A percentile compares a stretch with the other conserved stretches of the same genome.
Conservation (phyloP, 805 yeast genomes). For the Saccharomycopsis fibuligera region DNA sequence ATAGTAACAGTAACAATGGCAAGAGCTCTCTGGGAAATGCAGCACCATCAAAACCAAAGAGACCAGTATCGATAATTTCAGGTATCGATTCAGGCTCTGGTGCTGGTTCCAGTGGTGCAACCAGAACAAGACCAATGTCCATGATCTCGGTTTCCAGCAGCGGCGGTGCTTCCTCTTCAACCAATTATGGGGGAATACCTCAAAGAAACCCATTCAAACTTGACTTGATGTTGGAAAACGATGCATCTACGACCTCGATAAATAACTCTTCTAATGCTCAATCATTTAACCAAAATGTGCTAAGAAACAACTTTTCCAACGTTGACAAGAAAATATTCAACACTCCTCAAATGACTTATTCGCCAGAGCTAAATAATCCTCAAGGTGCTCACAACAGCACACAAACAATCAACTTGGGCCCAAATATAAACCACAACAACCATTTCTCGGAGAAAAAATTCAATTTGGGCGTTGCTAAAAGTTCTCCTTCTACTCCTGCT, state of each 20-base stretch:
- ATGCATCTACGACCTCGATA: slow-evolving; percentile 8
- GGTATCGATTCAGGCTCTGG: slow-evolving; percentile 1
- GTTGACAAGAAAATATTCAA: slow-evolving; percentile 20
- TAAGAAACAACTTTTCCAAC: slow-evolving; percentile 10
- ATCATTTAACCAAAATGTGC: slow-evolving; percentile 11
- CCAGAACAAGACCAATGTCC: slow-evolving; percentile 15
- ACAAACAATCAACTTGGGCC: slow-evolving; percentile 12
- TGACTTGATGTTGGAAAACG: slow-evolving; percentile 14
- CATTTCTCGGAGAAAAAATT: slow-evolving; percentile 8
- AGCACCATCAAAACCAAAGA: slow-evolving; percentile 8
- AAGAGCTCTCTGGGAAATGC: neutral
- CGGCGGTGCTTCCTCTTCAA: neutral
- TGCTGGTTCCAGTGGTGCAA: neutral
- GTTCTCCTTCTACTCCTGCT: neutral
- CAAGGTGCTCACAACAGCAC: neutral
- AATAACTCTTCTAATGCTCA: slow-evolving; percentile 12
- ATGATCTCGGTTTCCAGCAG: slow-evolving; percentile 11
- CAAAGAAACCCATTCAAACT: slow-evolving; percentile 15
- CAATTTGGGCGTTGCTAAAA: slow-evolving; percentile 7
- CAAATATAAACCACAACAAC: neutral
- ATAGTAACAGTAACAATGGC: slow-evolving; percentile 1
- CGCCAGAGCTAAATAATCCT: slow-evolving; percentile 12
- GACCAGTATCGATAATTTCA: slow-evolving; percentile 19
- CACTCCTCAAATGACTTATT: slow-evolving; percentile 19
- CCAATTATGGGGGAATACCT: neutral